phyloP scores from a whole-genome alignment of 2,329 filamentous ascomycete genomes.

The Bisporella sp. region DNA sequence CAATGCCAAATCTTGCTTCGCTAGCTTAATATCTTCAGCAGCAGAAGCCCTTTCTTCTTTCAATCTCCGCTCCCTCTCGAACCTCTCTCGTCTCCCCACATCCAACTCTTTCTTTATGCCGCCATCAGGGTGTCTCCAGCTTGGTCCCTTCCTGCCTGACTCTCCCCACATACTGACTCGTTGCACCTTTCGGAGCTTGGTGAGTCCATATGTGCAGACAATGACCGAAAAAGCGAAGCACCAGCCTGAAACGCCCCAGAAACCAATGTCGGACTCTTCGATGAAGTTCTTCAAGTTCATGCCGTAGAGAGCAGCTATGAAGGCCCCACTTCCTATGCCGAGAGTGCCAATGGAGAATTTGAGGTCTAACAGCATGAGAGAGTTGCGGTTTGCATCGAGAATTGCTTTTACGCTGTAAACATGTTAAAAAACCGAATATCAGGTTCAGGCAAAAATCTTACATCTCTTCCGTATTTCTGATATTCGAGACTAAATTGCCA shows the following conservation, averaged over 20 bases:
- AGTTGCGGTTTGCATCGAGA: constrained; percentile 94
- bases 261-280: constrained; percentile 86
- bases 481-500: constrained; percentile 86
- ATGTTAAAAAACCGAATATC: constrained; percentile 13
- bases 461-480: constrained; percentile 98
- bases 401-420: constrained; percentile 78
- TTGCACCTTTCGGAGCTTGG: constrained; percentile 78
- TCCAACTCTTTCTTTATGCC: constrained; percentile 17
- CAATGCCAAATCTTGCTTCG: constrained; percentile 8
- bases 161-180: constrained; percentile 70
- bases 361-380: constrained; percentile 93
- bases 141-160: constrained; percentile 20
- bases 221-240: constrained; percentile 68
- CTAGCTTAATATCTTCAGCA: constrained; percentile 12
- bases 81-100: constrained; percentile 16
- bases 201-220: constrained; percentile 77
- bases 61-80: constrained; percentile 16
- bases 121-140: constrained; percentile 22
- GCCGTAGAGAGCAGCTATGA: constrained; percentile 96
- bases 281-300: constrained; percentile 99
- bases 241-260: constrained; percentile 63
- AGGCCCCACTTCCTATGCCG: constrained; percentile 89
- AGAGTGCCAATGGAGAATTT: constrained; percentile 95
- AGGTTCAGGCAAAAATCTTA: constrained; percentile 37
- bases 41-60: constrained; percentile 17